Evolutionary conservation across 805 yeast species (phyloP), one percentile per base, ranked within the genome.

Genomic region (Clavispora carvajalis): DNA sequence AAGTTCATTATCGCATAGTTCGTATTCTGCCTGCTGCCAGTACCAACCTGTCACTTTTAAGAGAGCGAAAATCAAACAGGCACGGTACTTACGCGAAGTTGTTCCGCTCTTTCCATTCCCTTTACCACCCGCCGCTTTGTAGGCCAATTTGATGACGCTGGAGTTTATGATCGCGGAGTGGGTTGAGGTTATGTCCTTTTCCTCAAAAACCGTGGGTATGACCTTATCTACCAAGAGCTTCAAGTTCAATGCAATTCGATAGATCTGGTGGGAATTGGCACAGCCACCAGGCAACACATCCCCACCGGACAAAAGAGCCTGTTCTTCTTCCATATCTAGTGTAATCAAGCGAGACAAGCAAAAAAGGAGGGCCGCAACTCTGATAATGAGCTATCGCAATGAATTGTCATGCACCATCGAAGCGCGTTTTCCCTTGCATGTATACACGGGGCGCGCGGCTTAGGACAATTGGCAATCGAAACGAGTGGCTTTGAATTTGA

Each of bases 41-140:
- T 84, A 86, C 96, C 96, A 88, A 21, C 73, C 76, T 26, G 83
- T 74, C n/a, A 85, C 91, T 49, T 79, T 81, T 44, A 88, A 63
- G 42, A 88, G 65, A 36, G 85, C 80, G 59, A 84, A 88, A 1
- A 86, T 71, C 34, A 87, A 58, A 18, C 79, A 73, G 0, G 89
- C 80, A 39, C 82, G 74, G 56, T 86, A 86, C 53, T 79, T 78
- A 49, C 72, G 67, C 0, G 81, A 68, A 1, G 82, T 69, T 0
- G 82, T 63, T 1, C 79, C 80, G 18, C 60, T 54, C 37, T 67
- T 60, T 2, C 83, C 85, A 35, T 75, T 62, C 5, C 87, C 87
- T 36, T 69, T 68, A 16, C 95, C 95, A 8, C 95, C 95, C 15
- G 95, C 95, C 5, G 95, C 93, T 22, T 71, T 73, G 40, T 75